phyloP scores from a whole-genome alignment of 306 rosid genomes.

The Glycine tomentella region DNA sequence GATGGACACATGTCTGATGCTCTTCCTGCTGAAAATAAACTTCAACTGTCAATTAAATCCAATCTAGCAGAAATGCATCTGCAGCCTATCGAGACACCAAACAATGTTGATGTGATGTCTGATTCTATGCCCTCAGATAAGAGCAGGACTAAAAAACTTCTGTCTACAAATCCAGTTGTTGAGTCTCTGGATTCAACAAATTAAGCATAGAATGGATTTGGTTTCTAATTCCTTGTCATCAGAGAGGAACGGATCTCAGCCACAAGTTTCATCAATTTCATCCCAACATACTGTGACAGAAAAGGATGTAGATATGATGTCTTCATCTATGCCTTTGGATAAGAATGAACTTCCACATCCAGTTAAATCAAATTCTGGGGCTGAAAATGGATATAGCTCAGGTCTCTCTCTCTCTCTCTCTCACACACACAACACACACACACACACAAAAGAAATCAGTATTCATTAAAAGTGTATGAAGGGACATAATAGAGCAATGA shows the following conservation, averaged over 20 bases:
- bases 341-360: conserved; percentile 52
- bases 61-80: conserved; percentile 45
- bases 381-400: conserved; percentile 50
- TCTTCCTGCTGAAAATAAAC: conserved; percentile 51
- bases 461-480: not conserved
- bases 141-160: conserved; percentile 31
- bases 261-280: conserved; percentile 40
- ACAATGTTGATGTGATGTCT: conserved; percentile 44
- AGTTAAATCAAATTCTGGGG: conserved; percentile 47
- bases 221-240: conserved; percentile 48
- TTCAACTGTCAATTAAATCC: conserved; percentile 47
- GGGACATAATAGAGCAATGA: not conserved
- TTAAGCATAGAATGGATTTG: conserved; percentile 52
- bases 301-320: conserved; percentile 30
- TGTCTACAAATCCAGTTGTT: conserved; percentile 38
- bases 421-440: not conserved
- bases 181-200: conserved; percentile 43
- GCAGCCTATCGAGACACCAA: conserved; percentile 42
- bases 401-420: conserved; percentile 40
- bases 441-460: conserved; percentile 1
- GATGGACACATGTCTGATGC: conserved; percentile 56
- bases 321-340: conserved; percentile 47
- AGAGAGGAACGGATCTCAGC: conserved; percentile 34
- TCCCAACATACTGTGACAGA: conserved; percentile 36
- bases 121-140: conserved; percentile 44